Conservation (phyloP, 2,329 filamentous ascomycete genomes). For the Sporothrix variecibatus region DNA sequence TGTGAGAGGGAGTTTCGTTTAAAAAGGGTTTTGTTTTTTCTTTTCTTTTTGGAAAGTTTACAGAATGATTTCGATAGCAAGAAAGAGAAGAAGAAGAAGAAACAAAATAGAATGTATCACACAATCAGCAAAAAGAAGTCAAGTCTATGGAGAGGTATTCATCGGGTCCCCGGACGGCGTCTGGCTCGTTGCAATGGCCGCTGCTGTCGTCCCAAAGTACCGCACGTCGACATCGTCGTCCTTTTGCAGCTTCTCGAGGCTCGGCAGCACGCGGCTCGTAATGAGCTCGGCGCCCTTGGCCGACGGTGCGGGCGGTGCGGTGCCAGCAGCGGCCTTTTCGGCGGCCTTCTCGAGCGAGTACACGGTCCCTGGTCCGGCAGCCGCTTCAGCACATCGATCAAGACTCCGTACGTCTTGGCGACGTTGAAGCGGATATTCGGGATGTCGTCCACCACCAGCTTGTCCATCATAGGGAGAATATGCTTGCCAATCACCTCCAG, state of each 20-base stretch:
- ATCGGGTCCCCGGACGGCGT: slow-evolving; percentile 58
- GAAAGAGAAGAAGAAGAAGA: neutral
- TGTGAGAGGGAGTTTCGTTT: neutral
- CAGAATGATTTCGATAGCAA: neutral
- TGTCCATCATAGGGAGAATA: slow-evolving; percentile 93
- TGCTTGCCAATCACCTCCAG: slow-evolving; percentile 90
- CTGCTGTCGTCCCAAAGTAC: slow-evolving; percentile 93
- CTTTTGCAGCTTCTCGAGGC: slow-evolving; percentile 91
- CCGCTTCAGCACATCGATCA: slow-evolving; percentile 89
- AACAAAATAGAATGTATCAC: neutral
- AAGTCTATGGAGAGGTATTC: slow-evolving; percentile 63
- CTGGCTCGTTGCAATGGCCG: slow-evolving; percentile 56
- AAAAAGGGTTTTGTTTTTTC: slow-evolving; percentile 8
- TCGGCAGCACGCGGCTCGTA: slow-evolving; percentile 81
- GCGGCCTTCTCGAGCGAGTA: slow-evolving; percentile 68
- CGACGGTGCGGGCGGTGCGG: slow-evolving; percentile 61
- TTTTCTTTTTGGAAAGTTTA: neutral
- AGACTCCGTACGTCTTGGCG: slow-evolving; percentile 90
- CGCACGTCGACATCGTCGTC: slow-evolving; percentile 98
- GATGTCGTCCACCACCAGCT: slow-evolving; percentile 90
- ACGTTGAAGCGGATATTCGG: slow-evolving; percentile 99
- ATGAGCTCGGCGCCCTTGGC: slow-evolving; percentile 77
- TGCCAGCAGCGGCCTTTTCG: slow-evolving; percentile 55
- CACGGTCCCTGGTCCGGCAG: slow-evolving; percentile 87
- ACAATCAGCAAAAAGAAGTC: slow-evolving; percentile 33